Conservation (phyloP, 495 filamentous ascomycete genomes). For the Thozetella sp. region DNA sequence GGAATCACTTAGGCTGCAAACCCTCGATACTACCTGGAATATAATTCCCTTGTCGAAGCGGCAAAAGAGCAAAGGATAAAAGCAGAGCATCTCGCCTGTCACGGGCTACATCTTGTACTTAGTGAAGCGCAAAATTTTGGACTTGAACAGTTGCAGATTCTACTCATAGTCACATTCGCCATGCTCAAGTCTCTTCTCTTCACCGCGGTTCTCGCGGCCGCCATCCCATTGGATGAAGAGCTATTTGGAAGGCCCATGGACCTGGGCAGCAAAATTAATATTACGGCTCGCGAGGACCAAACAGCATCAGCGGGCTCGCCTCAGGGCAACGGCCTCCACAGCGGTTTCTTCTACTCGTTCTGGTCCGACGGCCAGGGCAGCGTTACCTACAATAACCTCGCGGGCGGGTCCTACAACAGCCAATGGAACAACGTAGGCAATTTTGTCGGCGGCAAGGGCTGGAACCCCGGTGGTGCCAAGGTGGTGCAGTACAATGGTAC, state of each 20-base stretch:
- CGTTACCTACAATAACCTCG: slow-evolving; percentile 54
- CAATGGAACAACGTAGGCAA: slow-evolving; percentile 51
- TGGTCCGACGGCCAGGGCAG: slow-evolving; percentile 56
- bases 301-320: slow-evolving; percentile 12
- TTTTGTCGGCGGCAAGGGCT: slow-evolving; percentile 62
- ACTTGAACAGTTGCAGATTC: slow-evolving; percentile 1
- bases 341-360: slow-evolving; percentile 60
- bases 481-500: slow-evolving; percentile 30
- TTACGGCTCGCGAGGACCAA: neutral
- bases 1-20: neutral
- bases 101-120: neutral
- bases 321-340: slow-evolving; percentile 45
- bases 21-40: neutral
- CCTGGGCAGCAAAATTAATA: slow-evolving; percentile 16
- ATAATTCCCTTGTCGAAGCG: neutral
- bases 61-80: slow-evolving; percentile 10
- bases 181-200: slow-evolving; percentile 18
- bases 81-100: slow-evolving; percentile 5
- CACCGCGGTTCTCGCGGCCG: slow-evolving; percentile 17
- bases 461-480: slow-evolving; percentile 50
- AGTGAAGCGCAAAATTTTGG: neutral
- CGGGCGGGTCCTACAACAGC: slow-evolving; percentile 49
- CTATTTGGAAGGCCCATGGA: slow-evolving; percentile 17
- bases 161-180: slow-evolving; percentile 5
- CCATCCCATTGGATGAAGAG: slow-evolving; percentile 19